A percentile compares a stretch with the other conserved stretches of the same genome.
phyloP scores from a whole-genome alignment of 1,139 yeast species.

The Suhomyces guaymorum region DNA sequence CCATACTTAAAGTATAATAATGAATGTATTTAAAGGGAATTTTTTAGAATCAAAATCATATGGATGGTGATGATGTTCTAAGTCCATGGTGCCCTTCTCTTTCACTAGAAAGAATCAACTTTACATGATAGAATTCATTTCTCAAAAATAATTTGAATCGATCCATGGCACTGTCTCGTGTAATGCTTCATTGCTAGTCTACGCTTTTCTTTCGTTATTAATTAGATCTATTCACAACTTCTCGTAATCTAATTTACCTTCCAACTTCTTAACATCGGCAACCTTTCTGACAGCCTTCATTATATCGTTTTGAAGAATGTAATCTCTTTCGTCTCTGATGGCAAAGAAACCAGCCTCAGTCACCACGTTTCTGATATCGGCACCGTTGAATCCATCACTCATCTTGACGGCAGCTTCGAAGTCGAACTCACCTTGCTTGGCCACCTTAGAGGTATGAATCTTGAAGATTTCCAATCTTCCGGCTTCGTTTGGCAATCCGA shows the following conservation, averaged over 20 bases:
- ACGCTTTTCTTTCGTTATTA: too few relatives aligned
- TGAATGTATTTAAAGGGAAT: too few relatives aligned
- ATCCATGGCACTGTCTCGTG: too few relatives aligned
- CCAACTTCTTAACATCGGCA: slow-evolving; percentile 94
- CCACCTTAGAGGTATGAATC: slow-evolving; percentile 84
- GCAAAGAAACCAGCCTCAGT: slow-evolving; percentile 99
- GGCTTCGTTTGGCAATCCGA: slow-evolving; percentile 93
- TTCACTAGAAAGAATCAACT: too few relatives aligned
- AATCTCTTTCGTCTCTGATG: slow-evolving; percentile 95
- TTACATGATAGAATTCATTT: too few relatives aligned
- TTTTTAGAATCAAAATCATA: too few relatives aligned
- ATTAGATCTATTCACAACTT: too few relatives aligned
- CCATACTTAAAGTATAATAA: too few relatives aligned
- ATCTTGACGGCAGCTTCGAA: slow-evolving; percentile 95
- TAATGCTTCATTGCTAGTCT: too few relatives aligned
- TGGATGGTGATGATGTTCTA: too few relatives aligned
- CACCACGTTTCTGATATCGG: slow-evolving; percentile 94
- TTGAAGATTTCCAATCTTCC: slow-evolving; percentile 94
- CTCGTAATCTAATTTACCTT: slow-evolving; percentile 93
- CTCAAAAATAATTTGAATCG: too few relatives aligned
- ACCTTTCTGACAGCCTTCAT: slow-evolving; percentile 99
- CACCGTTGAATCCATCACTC: slow-evolving; percentile 99
- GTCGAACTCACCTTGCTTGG: slow-evolving; percentile 94
- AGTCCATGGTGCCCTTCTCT: too few relatives aligned
- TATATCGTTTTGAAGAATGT: slow-evolving; percentile 87